Conservation (phyloP, 108 stramenopile genomes). For the Stephanodiscus triporus region DNA sequence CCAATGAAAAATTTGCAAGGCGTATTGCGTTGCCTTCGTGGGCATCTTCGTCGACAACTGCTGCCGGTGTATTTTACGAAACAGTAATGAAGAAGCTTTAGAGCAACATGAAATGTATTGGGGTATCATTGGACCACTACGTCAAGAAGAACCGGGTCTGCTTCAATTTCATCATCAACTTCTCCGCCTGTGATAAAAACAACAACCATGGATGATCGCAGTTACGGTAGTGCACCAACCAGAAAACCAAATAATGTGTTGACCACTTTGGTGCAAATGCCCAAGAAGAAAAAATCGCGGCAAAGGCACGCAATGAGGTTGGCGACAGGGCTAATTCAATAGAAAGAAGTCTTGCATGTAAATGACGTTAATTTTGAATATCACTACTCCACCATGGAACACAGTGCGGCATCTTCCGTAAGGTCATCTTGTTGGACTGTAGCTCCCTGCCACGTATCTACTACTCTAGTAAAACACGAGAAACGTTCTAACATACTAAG, state of each 20-base stretch:
- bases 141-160: neutral
- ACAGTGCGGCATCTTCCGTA: too few species aligned
- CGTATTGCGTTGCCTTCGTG: constrained; percentile 29
- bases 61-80: neutral
- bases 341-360: neutral
- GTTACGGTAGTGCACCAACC: neutral
- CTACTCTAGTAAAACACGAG: too few species aligned
- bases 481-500: too few species aligned
- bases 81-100: neutral
- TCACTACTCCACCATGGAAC: too few species aligned
- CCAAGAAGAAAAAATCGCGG: neutral
- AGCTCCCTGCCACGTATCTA: too few species aligned
- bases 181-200: neutral
- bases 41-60: constrained; percentile 6
- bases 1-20: constrained; percentile 15
- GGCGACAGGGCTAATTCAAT: too few species aligned
- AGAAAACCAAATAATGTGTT: neutral
- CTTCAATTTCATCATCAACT: neutral
- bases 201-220: neutral
- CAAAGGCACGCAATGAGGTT: neutral
- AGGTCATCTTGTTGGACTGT: too few species aligned
- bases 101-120: neutral
- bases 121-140: neutral
- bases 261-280: neutral
- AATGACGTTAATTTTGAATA: neutral